Percentiles rank a stretch among this genome's conserved stretches.
Evolutionary conservation across 108 stramenopile genomes (phyloP).

Genomic region (Skeletonema tropicum): DNA sequence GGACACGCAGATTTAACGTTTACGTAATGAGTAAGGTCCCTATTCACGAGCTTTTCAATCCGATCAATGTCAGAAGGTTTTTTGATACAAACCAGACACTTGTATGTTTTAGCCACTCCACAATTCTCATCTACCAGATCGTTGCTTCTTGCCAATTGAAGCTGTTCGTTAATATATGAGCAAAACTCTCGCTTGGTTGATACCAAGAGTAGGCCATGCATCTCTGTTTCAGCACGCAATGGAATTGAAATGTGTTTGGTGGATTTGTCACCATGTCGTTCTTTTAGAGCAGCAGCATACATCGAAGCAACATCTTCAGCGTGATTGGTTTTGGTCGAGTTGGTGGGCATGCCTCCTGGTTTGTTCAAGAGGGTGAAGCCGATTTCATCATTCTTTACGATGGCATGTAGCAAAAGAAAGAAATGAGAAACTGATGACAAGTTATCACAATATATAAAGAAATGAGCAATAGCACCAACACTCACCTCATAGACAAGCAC

Average conservation of each 20-base stretch:
- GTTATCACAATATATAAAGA: not conserved
- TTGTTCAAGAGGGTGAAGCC: constrained; percentile 54
- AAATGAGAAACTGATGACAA: not conserved
- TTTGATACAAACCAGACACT: constrained; percentile 51
- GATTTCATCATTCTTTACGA: constrained; percentile 29
- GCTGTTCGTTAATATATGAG: constrained; percentile 36
- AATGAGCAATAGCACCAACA: not conserved
- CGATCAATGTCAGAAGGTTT: constrained; percentile 45
- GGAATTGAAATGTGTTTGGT: constrained; percentile 33
- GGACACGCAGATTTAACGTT: constrained; percentile 45
- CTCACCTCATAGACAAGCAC: constrained; percentile 58
- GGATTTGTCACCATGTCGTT: constrained; percentile 25
- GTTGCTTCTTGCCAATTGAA: constrained; percentile 15
- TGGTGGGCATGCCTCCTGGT: constrained; percentile 46
- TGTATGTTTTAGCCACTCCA: constrained; percentile 33
- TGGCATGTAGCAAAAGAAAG: not conserved
- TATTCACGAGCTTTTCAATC: constrained; percentile 38
- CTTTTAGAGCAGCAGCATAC: constrained; percentile 41
- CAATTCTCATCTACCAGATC: not conserved
- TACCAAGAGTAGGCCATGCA: constrained; percentile 39
- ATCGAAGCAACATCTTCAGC: constrained; percentile 49
- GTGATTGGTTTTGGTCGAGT: constrained; percentile 51
- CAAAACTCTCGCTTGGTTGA: constrained; percentile 49
- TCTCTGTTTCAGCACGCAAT: constrained; percentile 49
- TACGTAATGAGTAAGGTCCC: constrained; percentile 41